Evolutionary conservation across 768 basidiomycete genomes (phyloP), one percentile per base, ranked within the genome.

Genomic region (Dioszegia aurantiaca): DNA sequence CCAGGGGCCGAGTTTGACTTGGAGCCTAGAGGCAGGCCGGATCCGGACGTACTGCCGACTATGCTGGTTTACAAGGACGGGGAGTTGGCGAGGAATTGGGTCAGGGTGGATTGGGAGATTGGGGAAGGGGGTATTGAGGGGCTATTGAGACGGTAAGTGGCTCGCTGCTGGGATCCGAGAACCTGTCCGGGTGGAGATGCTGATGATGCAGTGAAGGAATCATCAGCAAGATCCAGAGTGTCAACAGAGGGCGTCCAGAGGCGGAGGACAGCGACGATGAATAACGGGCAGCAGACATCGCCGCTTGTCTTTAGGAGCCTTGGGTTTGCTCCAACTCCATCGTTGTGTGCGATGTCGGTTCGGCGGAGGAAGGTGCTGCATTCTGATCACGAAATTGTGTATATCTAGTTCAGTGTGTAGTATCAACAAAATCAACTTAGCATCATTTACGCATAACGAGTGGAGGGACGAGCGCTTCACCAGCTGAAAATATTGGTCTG

Each of bases 1-100:
- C 54, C 57, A 14, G 46, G 49, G 12, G 28, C 51, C n/a, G 62
- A 58, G 24, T 58, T 53, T 2, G 46, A 51, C 3, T 42, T 1
- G 27, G 33, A 44, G 21, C 46, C 40, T 30, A 39, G 31, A n/a
- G 41, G 49, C 17, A 42, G 21, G 53, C 61, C 73, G 10, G 73
- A 75, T 62, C 66, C 72, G 5, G 73, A 75, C 36, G 73, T 75
- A 2, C 40, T 75, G 28, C 73, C 73, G n/a, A 71, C 71, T 3
- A 55, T 75, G 59, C 49, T 75, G 44, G 69, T 68, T 0, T 75
- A 75, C 54, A 65, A 66, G 40, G 63, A 73, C 58, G 73, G 73
- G 6, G 73, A 75, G 54, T 54, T 75, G 39, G 69, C 63, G 51
- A 61, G 64, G 46, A 75, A 59, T 19, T 75, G 67, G 64, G 54